Evolutionary conservation across 306 rosid genomes (phyloP).

Genomic region (Inga laurina): DNA sequence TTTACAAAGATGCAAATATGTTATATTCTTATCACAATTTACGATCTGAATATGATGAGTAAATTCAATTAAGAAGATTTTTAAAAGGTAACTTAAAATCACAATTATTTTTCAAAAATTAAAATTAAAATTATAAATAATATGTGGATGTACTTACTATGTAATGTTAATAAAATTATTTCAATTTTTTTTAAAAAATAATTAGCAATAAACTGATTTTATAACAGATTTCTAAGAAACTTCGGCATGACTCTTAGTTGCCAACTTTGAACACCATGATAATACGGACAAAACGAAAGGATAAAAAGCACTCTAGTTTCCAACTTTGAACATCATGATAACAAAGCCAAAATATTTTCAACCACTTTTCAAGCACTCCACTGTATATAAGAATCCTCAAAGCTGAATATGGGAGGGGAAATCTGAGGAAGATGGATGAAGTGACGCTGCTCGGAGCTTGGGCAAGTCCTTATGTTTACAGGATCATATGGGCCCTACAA

Average conservation of each 20-base stretch:
- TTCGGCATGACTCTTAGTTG: background rate
- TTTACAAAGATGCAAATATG: too few species aligned
- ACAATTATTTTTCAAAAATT: too few species aligned
- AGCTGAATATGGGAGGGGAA: background rate
- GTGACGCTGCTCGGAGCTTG: constrained; percentile 12
- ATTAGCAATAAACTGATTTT: background rate
- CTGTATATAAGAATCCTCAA: background rate
- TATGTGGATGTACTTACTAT: too few species aligned
- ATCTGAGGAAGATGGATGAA: background rate
- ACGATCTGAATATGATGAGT: too few species aligned
- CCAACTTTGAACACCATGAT: background rate
- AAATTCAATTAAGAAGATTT: too few species aligned
- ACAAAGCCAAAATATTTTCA: background rate
- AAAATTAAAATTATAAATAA: too few species aligned
- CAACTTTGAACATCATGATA: background rate
- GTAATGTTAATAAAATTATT: too few species aligned
- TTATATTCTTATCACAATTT: too few species aligned
- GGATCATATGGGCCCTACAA: constrained; percentile 14
- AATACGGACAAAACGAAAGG: background rate
- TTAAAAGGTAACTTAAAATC: too few species aligned
- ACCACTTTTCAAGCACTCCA: background rate
- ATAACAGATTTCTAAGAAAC: background rate
- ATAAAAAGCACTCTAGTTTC: background rate
- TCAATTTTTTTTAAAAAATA: too few species aligned
- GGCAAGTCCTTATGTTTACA: constrained; percentile 18